Base-by-base conservation (phyloP, 768 basidiomycete species). In the Mycena olivaceomarginata region DNA sequence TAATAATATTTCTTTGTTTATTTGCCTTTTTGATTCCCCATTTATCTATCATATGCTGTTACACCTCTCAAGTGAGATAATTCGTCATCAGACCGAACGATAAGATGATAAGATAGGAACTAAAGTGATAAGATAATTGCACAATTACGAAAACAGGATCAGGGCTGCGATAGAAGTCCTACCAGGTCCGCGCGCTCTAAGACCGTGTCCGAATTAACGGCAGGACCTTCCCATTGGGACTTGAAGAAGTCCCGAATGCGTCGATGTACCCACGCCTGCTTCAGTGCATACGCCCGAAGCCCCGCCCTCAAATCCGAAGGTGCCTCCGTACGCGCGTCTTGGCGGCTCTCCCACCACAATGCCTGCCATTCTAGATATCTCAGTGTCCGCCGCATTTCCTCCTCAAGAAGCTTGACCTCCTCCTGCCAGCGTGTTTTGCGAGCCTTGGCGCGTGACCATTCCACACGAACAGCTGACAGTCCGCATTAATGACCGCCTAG, bases 361-460 rank as follows among this genome's bases (percentile, higher is more conserved):
- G 56, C 56, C 56, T 57, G 20, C 56, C 56, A 57, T 16, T 57
- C 56, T 16, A 57, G 13, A 57, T 57, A 57, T 8, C 56, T 22
- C n/a, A 57, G 13, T 13, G 56, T 57, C 22, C 56, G 16, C 20
- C 56, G 56, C 56, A 57, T 57, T 25, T 57, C 56, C 22, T 57
- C 56, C 13, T 57, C n/a, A 8, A 57, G 56, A 22, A 57, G 56
- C 56, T 57, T 6, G 9, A 57, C 56, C 56, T 57, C 56, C 20
- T 63, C 60, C 39, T 12, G 7, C 60, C 60, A 63, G 4, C 39
- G 60, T n/a, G 60, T 63, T 12, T 63, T 63, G 39, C 60, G 60
- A 11, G 60, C 60, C 60, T 63, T 63, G 18, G 60, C 39, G 7
- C 60, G 60, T 8, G 60, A 16, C 60, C 60, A 63, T 12, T 63